A percentile compares a stretch with the other conserved stretches of the same genome.
Conservation (phyloP, 2,329 filamentous ascomycete genomes). For the Diaporthe helianthi region DNA sequence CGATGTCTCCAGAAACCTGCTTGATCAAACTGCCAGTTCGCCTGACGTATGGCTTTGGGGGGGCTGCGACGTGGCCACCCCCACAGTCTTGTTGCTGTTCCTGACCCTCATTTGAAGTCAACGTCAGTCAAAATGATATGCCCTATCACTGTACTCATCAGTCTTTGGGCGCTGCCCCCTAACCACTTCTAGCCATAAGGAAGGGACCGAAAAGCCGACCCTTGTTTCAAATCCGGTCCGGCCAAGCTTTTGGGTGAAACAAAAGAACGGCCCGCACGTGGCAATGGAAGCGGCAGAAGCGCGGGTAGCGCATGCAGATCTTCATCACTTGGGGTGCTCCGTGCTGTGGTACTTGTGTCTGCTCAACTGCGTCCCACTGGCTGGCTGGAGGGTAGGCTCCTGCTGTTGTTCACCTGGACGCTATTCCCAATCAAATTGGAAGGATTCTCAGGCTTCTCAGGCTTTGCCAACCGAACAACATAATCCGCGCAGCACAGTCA, state of each 20-base stretch:
- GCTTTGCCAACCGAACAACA: too few relatives aligned
- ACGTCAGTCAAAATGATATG: not conserved
- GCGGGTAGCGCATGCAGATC: constrained; percentile 21
- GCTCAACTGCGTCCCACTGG: not conserved
- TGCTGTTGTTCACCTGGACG: not conserved
- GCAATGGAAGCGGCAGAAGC: constrained; percentile 18
- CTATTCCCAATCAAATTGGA: not conserved
- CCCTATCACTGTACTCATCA: not conserved
- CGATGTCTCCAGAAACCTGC: not conserved
- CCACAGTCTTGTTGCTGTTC: not conserved
- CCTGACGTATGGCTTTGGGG: constrained; percentile 5
- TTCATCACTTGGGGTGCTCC: not conserved
- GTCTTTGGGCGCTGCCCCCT: not conserved
- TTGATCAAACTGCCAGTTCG: not conserved
- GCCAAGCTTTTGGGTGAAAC: constrained; percentile 25
- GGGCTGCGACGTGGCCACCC: not conserved
- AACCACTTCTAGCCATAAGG: not conserved
- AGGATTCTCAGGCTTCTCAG: too few relatives aligned
- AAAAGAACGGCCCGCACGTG: constrained; percentile 26
- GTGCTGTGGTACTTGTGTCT: not conserved
- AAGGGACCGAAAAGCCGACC: not conserved
- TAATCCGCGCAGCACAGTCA: not conserved
- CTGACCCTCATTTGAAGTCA: not conserved
- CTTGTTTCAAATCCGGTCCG: constrained; percentile 24
- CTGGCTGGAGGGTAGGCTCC: not conserved